Evolutionary conservation across 805 yeast genomes (phyloP).

Genomic region (Candida xyloterini): DNA sequence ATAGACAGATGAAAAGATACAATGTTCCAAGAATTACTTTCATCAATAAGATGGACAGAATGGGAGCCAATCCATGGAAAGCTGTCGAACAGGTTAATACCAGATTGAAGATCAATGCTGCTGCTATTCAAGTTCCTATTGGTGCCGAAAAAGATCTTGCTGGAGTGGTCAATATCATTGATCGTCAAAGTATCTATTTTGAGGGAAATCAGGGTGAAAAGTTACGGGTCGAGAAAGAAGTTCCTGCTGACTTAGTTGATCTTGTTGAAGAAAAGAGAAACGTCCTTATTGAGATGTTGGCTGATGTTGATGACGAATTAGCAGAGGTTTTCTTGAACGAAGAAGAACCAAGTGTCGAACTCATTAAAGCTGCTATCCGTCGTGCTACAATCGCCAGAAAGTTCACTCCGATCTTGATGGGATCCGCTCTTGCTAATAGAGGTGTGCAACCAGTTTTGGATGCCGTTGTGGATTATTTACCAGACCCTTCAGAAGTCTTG

Average conservation of each 20-base stretch:
- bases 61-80: conserved; percentile 97
- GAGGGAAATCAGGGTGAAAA: conserved; percentile 89
- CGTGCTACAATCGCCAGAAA: conserved; percentile 92
- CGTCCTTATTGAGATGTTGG: conserved; percentile 83
- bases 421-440: conserved; percentile 94
- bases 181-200: conserved; percentile 81
- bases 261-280: conserved; percentile 89
- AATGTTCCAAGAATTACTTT: conserved; percentile 96
- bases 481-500: conserved; percentile 90
- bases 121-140: conserved; percentile 97
- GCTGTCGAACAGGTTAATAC: conserved; percentile 88
- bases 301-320: conserved; percentile 97
- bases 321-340: conserved; percentile 93
- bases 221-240: conserved; percentile 53
- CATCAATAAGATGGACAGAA: conserved; percentile 97
- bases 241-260: conserved; percentile 78
- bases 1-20: conserved; percentile 97
- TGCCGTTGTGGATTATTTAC: conserved; percentile 93
- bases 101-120: conserved; percentile 90
- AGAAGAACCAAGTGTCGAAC: conserved; percentile 77
- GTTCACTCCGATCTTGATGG: conserved; percentile 99
- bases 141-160: conserved; percentile 82
- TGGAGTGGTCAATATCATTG: conserved; percentile 91
- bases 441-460: conserved; percentile 95
- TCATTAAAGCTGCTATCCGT: conserved; percentile 86